Evolutionary conservation across 1,139 yeast genomes (phyloP).

Genomic region (Geotrichum phurueaensis): DNA sequence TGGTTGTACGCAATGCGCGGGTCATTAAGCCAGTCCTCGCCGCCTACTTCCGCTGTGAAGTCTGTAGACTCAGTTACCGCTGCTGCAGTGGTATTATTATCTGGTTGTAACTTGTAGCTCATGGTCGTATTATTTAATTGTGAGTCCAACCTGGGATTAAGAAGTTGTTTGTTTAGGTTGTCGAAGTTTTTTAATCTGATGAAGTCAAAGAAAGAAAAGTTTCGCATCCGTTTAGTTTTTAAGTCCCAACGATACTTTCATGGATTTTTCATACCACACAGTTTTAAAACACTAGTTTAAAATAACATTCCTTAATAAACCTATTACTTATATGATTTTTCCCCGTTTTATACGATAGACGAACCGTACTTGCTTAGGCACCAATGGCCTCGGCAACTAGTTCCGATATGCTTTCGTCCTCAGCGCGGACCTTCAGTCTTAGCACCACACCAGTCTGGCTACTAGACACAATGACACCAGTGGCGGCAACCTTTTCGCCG

Average conservation of each 20-base stretch:
- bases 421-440: constrained; percentile 67
- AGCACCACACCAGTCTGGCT: constrained; percentile 71
- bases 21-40: constrained; percentile 25
- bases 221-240: too few relatives aligned
- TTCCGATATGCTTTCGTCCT: constrained; percentile 38
- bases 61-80: background rate
- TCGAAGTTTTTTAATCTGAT: background rate
- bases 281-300: background rate
- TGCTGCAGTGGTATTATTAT: background rate
- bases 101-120: background rate
- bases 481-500: constrained; percentile 65
- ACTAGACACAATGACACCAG: constrained; percentile 65
- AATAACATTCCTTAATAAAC: constrained; percentile 4
- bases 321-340: background rate
- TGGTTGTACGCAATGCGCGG: constrained; percentile 35
- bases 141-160: background rate
- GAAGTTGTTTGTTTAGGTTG: background rate
- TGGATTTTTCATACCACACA: background rate
- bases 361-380: constrained; percentile 4
- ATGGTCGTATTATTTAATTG: background rate
- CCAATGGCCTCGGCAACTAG: constrained; percentile 32
- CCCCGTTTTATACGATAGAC: background rate
- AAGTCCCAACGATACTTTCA: too few relatives aligned
- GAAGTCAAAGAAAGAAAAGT: background rate
- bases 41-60: background rate